Percentiles rank a stretch among this genome's conserved stretches.
Conservation (phyloP, 139 green algal genomes). For the Chlorella sp. region DNA sequence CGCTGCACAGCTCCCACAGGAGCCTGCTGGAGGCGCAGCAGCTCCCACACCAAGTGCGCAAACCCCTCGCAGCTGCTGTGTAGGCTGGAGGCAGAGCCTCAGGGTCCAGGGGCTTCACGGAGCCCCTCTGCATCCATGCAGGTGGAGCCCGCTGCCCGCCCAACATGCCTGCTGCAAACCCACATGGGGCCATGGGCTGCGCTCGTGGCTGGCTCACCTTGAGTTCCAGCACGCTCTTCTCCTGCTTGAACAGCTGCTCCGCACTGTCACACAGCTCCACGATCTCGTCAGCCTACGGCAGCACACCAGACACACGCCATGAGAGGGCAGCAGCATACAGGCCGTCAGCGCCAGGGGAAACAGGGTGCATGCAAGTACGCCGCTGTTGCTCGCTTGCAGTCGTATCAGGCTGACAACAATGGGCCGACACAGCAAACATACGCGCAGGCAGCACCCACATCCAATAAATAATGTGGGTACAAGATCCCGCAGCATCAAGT, state of each 20-base stretch:
- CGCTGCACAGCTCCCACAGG: no score
- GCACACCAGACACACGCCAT: no score
- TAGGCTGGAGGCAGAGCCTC: background rate
- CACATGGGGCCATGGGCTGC: background rate
- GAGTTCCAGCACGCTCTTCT: slow-evolving; percentile 83
- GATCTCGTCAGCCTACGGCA: no score
- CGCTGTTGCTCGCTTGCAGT: no score
- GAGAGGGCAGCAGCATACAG: no score
- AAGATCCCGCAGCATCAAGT: background rate
- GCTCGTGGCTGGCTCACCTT: slow-evolving; percentile 31
- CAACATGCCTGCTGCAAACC: background rate
- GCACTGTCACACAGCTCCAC: slow-evolving; percentile 86
- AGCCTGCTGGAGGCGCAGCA: no score
- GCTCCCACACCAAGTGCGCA: no score
- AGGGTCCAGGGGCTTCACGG: background rate
- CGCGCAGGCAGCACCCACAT: background rate
- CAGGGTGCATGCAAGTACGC: no score
- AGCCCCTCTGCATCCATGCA: background rate
- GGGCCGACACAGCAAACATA: background rate
- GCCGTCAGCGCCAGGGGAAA: no score
- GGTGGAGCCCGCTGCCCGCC: no score
- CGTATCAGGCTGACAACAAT: background rate
- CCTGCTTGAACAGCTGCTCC: slow-evolving; percentile 79
- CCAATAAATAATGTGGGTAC: background rate
- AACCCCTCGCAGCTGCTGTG: no score